These are phyloP conservation scores for Naumovozyma castellii DNA, from an alignment of 805 yeast genomes.

Conservation along the genomic window DNA sequence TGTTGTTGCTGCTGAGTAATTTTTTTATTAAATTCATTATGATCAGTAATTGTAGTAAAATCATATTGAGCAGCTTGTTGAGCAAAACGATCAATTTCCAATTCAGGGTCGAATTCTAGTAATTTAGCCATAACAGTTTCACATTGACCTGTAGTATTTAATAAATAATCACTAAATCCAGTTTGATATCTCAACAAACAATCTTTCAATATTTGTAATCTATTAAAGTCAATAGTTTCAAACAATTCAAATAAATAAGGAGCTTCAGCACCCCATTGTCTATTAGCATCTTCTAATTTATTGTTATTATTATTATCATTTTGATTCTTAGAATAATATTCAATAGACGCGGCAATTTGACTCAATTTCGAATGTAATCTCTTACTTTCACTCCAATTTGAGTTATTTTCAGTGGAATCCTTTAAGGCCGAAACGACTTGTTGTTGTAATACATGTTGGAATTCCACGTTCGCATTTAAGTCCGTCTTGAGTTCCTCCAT, in stretches of 20 bases:
- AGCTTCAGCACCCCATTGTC: conserved; percentile 68
- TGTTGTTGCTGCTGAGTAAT: background rate
- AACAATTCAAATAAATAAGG: conserved; percentile 68
- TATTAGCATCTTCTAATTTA: conserved; percentile 38
- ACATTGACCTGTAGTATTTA: conserved; percentile 36
- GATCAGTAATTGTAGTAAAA: conserved; percentile 5
- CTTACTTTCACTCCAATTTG: conserved; percentile 47
- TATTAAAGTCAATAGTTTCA: conserved; percentile 58
- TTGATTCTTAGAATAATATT: conserved; percentile 29
- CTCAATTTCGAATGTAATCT: conserved; percentile 35
- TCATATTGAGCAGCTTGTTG: conserved; percentile 28
- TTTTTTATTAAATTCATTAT: background rate
- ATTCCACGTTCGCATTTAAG: conserved; percentile 40
- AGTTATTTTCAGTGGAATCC: conserved; percentile 44
- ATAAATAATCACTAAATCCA: conserved; percentile 44
- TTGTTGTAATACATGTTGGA: conserved; percentile 38
- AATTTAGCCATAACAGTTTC: conserved; percentile 61
- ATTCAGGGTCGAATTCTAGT: conserved; percentile 51
- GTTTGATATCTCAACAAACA: conserved; percentile 58
- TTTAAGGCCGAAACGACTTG: conserved; percentile 50
- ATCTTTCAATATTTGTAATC: conserved; percentile 54
- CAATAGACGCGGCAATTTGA: conserved; percentile 37
- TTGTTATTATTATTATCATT: conserved; percentile 27
- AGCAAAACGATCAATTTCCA: conserved; percentile 51
- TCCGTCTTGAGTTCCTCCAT: conserved; percentile 37